Base-by-base conservation (phyloP, 305 asterid genomes). In the Fraxinus xanthoxyloides region DNA sequence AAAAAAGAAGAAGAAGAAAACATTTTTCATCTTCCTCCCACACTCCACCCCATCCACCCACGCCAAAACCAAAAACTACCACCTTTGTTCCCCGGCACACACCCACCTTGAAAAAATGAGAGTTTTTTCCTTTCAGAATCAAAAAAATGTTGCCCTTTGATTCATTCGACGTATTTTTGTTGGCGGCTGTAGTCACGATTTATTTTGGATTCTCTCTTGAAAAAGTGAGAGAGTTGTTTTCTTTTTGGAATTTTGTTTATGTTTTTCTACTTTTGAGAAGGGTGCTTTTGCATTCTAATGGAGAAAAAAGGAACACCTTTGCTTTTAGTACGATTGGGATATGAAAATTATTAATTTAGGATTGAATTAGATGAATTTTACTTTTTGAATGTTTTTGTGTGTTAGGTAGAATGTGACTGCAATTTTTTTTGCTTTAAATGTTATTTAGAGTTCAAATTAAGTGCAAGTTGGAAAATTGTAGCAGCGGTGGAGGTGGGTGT, bases 131-230 rank as follows among this genome's bases (percentile, higher is more conserved):
- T n/a, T n/a, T n/a, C n/a, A n/a, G n/a, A n/a, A n/a, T n/a, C n/a
- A 7, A 85, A 46, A 84, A 94, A 6, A 35, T 91, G 97, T 67
- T 84, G 87, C 74, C 88, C 17, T 63, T 90, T 75, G 97, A 91
- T 90, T 87, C 89, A 38, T 76, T 94, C 31, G 97, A 93, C 69
- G 69, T 83, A 3, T 84, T 90, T 81, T 73, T 96, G 21, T 90
- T 94, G 89, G 84, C 89, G 67, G 95, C 97, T 78, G 92, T 98
- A 96, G 98, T 98, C 92, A 35, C 1, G 75, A 7, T 40, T n/a
- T 19, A 6, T 59, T 81, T 81, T 9, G 78, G 72, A 21, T 13
- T 79, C 36, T 63, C 5, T 75, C 8, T 15, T 12, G 35, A 73
- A 24, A n/a, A 23, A 34, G 80, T 30, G 26, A 17, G 56, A 48